phyloP scores from a whole-genome alignment of 768 basidiomycete species.

The Sutorius australiensis region DNA sequence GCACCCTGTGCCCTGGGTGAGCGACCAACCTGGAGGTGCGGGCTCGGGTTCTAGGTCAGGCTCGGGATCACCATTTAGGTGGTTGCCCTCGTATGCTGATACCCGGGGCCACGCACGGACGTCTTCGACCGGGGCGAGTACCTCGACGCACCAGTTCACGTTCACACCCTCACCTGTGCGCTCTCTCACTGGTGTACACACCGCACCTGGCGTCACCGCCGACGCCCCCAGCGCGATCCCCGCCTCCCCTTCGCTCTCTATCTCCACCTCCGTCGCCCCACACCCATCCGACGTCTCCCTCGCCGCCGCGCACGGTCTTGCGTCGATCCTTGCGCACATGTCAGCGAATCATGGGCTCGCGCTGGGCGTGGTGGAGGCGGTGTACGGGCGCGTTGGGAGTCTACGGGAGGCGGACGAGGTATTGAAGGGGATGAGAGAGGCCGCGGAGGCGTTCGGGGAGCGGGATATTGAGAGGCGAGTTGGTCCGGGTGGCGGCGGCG shows the following conservation, averaged over 20 bases:
- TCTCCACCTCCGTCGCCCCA: neutral
- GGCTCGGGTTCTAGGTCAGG: neutral
- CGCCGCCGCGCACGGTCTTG: slow-evolving; percentile 26
- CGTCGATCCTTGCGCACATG: slow-evolving; percentile 36
- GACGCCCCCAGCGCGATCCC: too few species aligned
- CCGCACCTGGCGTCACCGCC: neutral
- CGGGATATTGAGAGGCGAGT: slow-evolving; percentile 8
- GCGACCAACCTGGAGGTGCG: neutral
- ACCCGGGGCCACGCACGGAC: neutral
- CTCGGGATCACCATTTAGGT: neutral
- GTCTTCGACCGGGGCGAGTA: neutral
- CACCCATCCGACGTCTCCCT: slow-evolving; percentile 18
- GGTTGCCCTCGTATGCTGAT: neutral
- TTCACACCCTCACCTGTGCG: slow-evolving; percentile 8
- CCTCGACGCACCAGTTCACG: neutral
- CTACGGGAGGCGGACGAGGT: slow-evolving; percentile 38
- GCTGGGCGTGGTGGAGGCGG: slow-evolving; percentile 37
- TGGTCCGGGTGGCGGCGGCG: neutral
- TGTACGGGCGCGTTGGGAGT: slow-evolving; percentile 34
- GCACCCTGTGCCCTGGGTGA: neutral
- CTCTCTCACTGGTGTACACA: neutral
- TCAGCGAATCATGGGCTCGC: slow-evolving; percentile 44
- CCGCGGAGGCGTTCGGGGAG: slow-evolving; percentile 30
- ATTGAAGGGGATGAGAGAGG: slow-evolving; percentile 37
- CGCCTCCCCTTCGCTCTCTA: neutral